Base-by-base conservation (phyloP, 306 rosid species). In the Sindora glabra region DNA sequence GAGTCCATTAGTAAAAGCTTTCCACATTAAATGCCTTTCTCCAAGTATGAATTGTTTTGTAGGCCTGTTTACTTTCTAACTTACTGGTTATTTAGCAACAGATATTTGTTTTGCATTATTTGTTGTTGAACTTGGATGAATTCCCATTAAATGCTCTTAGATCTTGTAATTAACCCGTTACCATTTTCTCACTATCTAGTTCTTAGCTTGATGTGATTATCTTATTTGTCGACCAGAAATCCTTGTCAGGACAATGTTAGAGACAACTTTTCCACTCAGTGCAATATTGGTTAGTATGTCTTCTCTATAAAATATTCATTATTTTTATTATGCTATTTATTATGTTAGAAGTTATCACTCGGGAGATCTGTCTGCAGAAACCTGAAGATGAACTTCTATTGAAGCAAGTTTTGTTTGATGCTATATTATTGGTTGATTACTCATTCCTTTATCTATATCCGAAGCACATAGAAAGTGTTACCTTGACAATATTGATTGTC, bases 341-440 rank as follows among this genome's bases (percentile, higher is more conserved):
- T 56, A n/a, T n/a, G n/a, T n/a, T n/a, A n/a, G 56, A 36, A 62
- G 18, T 33, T 45, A 25, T 61, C 9, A 14, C 38, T 17, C 16
- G 46, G 36, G 44, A 65, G n/a, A 57, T 48, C 18, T 58, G 58
- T 75, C 24, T 65, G 85, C 87, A 90, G 97, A 79, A 81, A 34
- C 72, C 80, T 53, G 87, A 77, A 63, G 89, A 71, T 51, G 87
- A 85, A 77, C 39, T 64, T 66, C 48, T 83, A 53, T 68, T 81
- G 34, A 82, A 84, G 74, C 77, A 81, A 74, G 77, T 85, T 77
- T 54, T 90, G 16, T 81, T 62, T 65, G 96, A 90, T 79, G 84
- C 75, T 46, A 32, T 85, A 40, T 63, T 90, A 69, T 73, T 87
- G 78, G 95, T 75, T 24, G 97, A 85, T 6, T 90, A 85, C 69